phyloP scores from a whole-genome alignment of 1,284 basidiomycete species.

The Trametes hirsuta region DNA sequence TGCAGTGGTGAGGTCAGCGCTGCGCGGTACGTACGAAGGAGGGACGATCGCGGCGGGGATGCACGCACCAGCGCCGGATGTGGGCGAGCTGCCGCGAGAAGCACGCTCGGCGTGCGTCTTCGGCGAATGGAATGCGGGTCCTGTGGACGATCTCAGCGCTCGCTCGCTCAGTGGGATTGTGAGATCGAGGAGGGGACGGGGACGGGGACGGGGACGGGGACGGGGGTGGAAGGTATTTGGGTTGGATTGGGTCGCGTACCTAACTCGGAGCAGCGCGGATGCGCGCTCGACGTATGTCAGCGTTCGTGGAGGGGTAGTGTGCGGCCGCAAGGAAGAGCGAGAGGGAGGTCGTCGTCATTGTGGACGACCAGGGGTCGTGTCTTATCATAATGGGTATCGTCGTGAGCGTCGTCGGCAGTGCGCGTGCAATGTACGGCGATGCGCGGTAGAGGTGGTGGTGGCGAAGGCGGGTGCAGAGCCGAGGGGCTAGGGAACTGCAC shows the following conservation, averaged over 20 bases:
- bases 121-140: too few species aligned
- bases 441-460: not conserved
- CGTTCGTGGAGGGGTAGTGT: constrained; percentile 13
- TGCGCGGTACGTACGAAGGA: not conserved
- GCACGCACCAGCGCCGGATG: not conserved
- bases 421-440: not conserved
- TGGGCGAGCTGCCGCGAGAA: constrained; percentile 2
- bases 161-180: too few species aligned
- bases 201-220: not conserved
- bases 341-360: constrained; percentile 15
- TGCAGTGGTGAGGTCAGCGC: too few species aligned
- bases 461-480: not conserved
- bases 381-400: not conserved
- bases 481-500: not conserved
- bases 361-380: not conserved
- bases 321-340: constrained; percentile 31
- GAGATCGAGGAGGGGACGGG: not conserved
- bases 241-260: not conserved
- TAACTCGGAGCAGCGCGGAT: not conserved
- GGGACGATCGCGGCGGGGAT: not conserved
- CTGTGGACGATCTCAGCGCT: not conserved
- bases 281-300: not conserved
- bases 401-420: not conserved
- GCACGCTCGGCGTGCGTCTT: not conserved
- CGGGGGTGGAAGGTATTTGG: not conserved